Evolutionary conservation across 495 filamentous ascomycete species (phyloP), one percentile per base, ranked within the genome.

Genomic region (Aspergillus sclerotiicarbonarius): DNA sequence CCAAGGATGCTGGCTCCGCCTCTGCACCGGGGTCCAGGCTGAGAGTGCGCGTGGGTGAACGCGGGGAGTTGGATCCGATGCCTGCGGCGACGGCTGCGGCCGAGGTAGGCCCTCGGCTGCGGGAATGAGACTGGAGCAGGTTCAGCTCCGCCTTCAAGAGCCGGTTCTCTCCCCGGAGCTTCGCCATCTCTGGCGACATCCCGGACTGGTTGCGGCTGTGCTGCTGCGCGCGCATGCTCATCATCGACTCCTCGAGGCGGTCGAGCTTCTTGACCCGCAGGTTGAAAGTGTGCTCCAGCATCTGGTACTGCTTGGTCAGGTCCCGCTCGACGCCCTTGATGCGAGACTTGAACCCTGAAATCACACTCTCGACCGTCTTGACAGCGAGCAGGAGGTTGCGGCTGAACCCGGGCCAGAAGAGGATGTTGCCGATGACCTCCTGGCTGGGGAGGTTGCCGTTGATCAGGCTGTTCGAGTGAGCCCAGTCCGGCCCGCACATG

Each of bases 401-500:
- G 71, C 84, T 88, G 73, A 97, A 98, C 10, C 86, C 88, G 2
- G 89, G 85, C 55, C 96, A 84, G 63, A 82, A 84, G 66, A 89
- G 83, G 21, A 85, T 89, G 35, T 87, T 84, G 32, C 79, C 74
- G 53, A 96, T 86, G 44, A 91, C 83, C 62, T 96, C 92, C 49
- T 94, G 76, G 33, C 86, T 89, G 0, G 91, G 90, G 7, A 92
- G 75, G 52, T 92, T 89, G 49, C 91, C 91, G 59, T 93, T 90
- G 67, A 97, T 90, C 41, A 95, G 83, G 58, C 86, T 88, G 63
- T 98, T 92, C 59, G 90, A 85, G 61, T 96, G 88, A 0, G 89
- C 85, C 94, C 94, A 98, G 66, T 98, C 94, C 0, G 82, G 78
- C 30, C 94, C 94, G 62, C 95, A 98, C 53, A 97, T 85, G 8